Evolutionary conservation across 2,329 filamentous ascomycete species (phyloP), one percentile per base, ranked within the genome.

Genomic region (Aspergillus thermomutatus): DNA sequence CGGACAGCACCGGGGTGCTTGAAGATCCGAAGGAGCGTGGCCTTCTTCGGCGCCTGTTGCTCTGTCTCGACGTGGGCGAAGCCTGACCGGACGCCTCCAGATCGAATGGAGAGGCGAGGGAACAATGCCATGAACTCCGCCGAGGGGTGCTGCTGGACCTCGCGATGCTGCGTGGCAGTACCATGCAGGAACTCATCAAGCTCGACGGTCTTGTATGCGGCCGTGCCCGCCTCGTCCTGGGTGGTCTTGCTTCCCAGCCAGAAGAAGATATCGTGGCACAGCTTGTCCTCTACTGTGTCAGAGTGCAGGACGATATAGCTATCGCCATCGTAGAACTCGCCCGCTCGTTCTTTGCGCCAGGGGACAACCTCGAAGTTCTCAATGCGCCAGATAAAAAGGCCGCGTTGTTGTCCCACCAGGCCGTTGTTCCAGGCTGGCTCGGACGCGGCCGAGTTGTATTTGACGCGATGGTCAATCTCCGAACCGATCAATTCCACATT

Each of bases 161-260:
- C 87, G 47, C 86, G 83, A 66, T 88, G 82, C 73, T 89, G 87
- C 2, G 79, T 83, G 0, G 86, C 86, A 0, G 78, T 74, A 2
- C 86, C 86, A 43, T 79, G 75, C 50, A 89, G 70, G 65, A 87
- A 88, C 71, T 88, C 86, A 64, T 89, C 87, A 17, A 89, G 77
- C 71, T 89, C 87, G 25, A 88, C 85, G 0, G 86, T 87, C 76
- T 89, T 89, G 75, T 89, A 83, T 1, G 87, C 86, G 0, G 87
- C 87, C 0, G 83, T 85, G 17, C 86, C 87, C 1, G 86, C 85
- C 73, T 89, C 87, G 61, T 89, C 87, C 73, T 88, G 85, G 2
- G 83, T 81, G 0, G 86, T 89, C 66, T 87, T 82, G 52, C 72
- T 77, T 4, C 87, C 87, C 0, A 89, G 79, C 86, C 86, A 89